Conservation (phyloP, 2,329 filamentous ascomycete species). For the Phaeosphaeriaceae sp. region DNA sequence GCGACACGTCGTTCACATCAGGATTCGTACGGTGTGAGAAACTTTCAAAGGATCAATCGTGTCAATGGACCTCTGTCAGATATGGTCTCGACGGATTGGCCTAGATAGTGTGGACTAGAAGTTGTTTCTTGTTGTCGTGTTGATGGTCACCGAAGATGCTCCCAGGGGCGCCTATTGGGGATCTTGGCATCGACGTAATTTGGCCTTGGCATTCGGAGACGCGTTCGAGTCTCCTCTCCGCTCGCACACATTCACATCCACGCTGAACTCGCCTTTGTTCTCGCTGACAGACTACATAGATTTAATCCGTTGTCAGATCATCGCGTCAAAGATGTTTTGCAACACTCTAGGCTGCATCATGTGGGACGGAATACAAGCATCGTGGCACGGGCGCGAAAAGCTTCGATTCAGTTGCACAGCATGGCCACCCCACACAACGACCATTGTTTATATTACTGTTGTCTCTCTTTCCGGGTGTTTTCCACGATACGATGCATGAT, state of each 20-base stretch:
- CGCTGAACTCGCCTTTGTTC: background rate
- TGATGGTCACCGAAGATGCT: background rate
- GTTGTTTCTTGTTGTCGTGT: background rate
- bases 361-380: background rate
- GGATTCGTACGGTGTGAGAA: too few relatives aligned
- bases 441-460: background rate
- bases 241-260: background rate
- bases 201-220: background rate
- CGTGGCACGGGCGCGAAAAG: slow-evolving; percentile 3
- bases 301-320: too few relatives aligned
- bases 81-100: too few relatives aligned
- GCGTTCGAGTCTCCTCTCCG: background rate
- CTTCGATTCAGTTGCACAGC: background rate
- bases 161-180: background rate
- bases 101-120: background rate
- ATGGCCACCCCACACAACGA: background rate
- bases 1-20: too few relatives aligned
- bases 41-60: background rate
- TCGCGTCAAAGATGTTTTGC: background rate
- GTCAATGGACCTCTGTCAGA: background rate
- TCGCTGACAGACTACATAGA: too few relatives aligned
- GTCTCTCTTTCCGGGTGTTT: background rate
- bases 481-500: background rate
- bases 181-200: background rate
- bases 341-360: background rate